Conservation (phyloP, 345 rosid species). For the Camelina hispida region DNA sequence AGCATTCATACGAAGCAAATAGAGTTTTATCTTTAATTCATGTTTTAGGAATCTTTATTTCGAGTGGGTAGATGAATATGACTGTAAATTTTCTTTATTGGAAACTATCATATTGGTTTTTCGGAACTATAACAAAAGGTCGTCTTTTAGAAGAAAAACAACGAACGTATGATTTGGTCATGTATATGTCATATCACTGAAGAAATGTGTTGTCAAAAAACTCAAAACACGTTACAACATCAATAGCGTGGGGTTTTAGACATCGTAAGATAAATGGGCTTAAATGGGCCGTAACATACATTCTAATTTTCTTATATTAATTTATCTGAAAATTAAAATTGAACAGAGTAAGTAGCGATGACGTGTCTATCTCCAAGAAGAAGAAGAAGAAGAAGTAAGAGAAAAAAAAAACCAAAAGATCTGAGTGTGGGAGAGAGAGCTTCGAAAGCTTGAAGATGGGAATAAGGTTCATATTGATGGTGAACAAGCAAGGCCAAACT, state of each 20-base stretch:
- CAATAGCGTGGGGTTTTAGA: neutral
- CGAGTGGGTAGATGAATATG: too few species aligned
- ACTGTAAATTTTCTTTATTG: too few species aligned
- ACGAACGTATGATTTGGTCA: too few species aligned
- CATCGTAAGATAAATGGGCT: neutral
- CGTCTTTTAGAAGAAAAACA: too few species aligned
- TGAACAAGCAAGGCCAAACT: conserved; percentile 99
- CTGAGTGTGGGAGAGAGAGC: neutral
- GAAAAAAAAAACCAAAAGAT: neutral
- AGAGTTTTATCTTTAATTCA: neutral
- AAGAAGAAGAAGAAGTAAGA: conserved; percentile 1
- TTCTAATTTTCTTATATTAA: neutral
- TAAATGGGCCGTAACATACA: neutral
- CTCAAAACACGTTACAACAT: neutral
- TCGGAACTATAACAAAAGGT: too few species aligned
- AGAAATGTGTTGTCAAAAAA: neutral
- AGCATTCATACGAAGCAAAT: neutral
- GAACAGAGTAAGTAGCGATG: neutral
- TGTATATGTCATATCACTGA: neutral
- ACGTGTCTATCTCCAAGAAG: conserved; percentile 2
- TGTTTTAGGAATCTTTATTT: too few species aligned
- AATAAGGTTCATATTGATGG: conserved; percentile 96
- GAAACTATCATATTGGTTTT: too few species aligned
- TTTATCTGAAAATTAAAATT: neutral
- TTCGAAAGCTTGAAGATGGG: conserved; percentile 56